phyloP scores from a whole-genome alignment of 768 basidiomycete species.

The Kwoniella bestiolae region DNA sequence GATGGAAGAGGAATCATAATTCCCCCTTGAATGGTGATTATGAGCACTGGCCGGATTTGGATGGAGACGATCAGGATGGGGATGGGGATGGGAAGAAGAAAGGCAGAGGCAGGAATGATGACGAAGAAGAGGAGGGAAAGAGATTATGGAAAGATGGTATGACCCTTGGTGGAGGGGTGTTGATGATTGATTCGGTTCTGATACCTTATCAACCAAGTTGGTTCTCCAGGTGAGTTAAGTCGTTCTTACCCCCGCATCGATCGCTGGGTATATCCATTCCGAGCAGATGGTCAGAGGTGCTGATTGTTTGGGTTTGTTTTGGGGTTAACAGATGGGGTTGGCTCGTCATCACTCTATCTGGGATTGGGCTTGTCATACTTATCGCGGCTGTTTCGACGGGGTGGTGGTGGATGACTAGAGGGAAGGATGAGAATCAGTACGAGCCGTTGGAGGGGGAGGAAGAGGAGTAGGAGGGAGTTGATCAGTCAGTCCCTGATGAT shows the following conservation, averaged over 20 bases:
- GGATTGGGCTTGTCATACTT: conserved; percentile 67
- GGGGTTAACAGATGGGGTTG: conserved; percentile 53
- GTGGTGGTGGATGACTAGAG: conserved; percentile 64
- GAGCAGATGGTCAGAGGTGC: too few relatives aligned
- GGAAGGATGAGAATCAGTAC: conserved; percentile 83
- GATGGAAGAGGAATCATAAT: conserved; percentile 56
- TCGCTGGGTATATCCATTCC: too few relatives aligned
- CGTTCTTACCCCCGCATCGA: too few relatives aligned
- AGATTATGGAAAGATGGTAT: conserved; percentile 77
- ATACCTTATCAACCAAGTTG: conserved; percentile 83
- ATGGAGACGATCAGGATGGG: conserved; percentile 68
- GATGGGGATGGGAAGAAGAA: conserved; percentile 66
- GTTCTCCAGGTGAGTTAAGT: conserved; percentile 70
- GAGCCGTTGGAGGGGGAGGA: conserved; percentile 78
- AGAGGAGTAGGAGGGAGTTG: conserved; percentile 45
- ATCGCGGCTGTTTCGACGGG: conserved; percentile 70
- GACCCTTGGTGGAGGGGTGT: conserved; percentile 82
- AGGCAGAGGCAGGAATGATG: conserved; percentile 25
- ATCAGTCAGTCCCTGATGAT: too few relatives aligned
- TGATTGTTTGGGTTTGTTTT: background rate
- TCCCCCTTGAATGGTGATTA: conserved; percentile 58
- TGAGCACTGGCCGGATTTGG: too few relatives aligned
- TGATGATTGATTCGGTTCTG: conserved; percentile 81
- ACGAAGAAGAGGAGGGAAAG: conserved; percentile 59
- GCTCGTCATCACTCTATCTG: conserved; percentile 68